Evolutionary conservation across 768 basidiomycete species (phyloP).

Genomic region (Sarcodon aspratus): DNA sequence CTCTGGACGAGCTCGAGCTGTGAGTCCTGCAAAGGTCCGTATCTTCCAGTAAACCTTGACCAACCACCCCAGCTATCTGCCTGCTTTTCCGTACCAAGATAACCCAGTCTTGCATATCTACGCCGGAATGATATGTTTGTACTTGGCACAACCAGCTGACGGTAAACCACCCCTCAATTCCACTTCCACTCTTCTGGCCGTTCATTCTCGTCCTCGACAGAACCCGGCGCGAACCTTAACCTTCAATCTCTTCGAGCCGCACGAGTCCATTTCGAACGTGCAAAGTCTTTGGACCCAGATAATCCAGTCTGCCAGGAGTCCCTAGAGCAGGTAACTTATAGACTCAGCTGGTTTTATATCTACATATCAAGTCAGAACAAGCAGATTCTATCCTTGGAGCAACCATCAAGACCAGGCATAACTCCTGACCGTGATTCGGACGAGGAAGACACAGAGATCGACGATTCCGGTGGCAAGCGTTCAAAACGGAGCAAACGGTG

Average conservation of each 20-base stretch:
- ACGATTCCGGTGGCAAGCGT: too few species aligned
- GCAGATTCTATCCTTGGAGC: too few species aligned
- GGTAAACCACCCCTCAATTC: not conserved
- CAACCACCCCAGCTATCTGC: slow-evolving; percentile 50
- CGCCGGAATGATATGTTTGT: slow-evolving; percentile 65
- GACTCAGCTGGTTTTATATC: too few species aligned
- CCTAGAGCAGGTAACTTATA: slow-evolving; percentile 33
- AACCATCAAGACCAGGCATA: too few species aligned
- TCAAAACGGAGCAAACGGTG: too few species aligned
- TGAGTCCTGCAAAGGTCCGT: slow-evolving; percentile 22
- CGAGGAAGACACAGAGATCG: too few species aligned
- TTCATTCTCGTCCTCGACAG: slow-evolving; percentile 1
- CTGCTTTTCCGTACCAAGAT: slow-evolving; percentile 80
- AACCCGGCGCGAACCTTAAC: not conserved
- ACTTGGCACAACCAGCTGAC: slow-evolving; percentile 36
- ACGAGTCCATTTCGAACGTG: slow-evolving; percentile 55
- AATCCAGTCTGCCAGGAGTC: slow-evolving; percentile 43
- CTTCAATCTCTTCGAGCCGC: slow-evolving; percentile 32
- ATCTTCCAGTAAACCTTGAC: not conserved
- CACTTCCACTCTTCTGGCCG: not conserved
- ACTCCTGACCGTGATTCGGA: too few species aligned
- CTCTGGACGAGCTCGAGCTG: slow-evolving; percentile 82
- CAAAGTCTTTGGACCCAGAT: slow-evolving; percentile 44
- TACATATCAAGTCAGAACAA: too few species aligned
- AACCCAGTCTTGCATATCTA: slow-evolving; percentile 73